Percentiles rank a stretch among this genome's conserved stretches.
phyloP scores from a whole-genome alignment of 495 filamentous ascomycete genomes.

The Copromyces sp. region DNA sequence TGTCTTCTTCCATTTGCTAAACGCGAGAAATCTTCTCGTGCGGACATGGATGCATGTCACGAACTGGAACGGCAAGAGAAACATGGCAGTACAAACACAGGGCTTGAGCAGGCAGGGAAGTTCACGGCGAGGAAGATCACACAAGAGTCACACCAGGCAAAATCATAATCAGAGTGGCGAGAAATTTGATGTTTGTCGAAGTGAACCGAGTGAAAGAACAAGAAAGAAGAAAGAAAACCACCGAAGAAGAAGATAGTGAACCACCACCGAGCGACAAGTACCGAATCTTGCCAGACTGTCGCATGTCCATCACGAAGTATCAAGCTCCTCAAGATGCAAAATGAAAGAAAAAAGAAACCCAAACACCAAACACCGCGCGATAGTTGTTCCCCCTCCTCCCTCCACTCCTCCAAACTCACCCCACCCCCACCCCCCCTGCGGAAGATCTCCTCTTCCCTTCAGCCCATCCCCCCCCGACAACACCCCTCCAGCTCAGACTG shows the following conservation, averaged over 20 bases:
- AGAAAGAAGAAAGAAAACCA: no score
- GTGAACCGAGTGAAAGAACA: background rate
- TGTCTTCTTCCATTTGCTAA: no score
- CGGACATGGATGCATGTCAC: background rate
- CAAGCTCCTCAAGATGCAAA: background rate
- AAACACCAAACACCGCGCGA: background rate
- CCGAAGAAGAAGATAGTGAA: no score
- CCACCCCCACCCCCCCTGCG: background rate
- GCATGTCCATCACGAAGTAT: background rate
- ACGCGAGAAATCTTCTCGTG: background rate
- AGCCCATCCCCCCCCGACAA: background rate
- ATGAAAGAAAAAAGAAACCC: no score
- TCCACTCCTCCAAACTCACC: background rate
- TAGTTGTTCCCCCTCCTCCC: background rate
- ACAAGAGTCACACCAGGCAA: background rate
- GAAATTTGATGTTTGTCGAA: background rate
- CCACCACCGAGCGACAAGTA: background rate
- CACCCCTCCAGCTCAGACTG: background rate
- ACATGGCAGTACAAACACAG: background rate
- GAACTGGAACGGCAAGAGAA: background rate
- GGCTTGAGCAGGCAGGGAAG: background rate
- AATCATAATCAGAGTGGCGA: background rate
- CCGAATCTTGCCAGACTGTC: conserved; percentile 5
- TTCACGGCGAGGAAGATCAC: background rate
- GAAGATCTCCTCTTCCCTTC: background rate